Conservation (phyloP, 805 yeast species). For the Suhomyces vadensis region DNA sequence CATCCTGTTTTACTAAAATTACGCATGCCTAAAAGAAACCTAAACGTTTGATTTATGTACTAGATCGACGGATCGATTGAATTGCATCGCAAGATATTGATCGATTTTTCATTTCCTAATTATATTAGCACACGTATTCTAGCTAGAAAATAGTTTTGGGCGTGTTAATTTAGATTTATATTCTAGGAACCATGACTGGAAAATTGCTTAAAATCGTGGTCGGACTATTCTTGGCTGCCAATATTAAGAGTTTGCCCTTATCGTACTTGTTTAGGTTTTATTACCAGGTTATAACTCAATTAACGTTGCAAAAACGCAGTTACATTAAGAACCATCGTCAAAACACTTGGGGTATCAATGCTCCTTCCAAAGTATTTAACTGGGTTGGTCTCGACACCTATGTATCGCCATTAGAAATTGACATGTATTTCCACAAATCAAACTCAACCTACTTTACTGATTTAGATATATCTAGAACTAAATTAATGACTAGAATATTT, state of each 20-base stretch:
- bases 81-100: too few relatives aligned
- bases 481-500: constrained; percentile 56
- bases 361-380: constrained; percentile 38
- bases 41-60: too few relatives aligned
- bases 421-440: constrained; percentile 82
- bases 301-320: constrained; percentile 37
- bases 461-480: constrained; percentile 75
- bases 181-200: background rate
- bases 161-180: too few relatives aligned
- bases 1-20: too few relatives aligned
- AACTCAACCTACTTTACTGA: constrained; percentile 85
- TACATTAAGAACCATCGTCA: constrained; percentile 20
- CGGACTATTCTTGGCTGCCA: constrained; percentile 32
- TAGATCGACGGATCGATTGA: too few relatives aligned
- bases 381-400: constrained; percentile 48
- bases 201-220: background rate
- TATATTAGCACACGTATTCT: too few relatives aligned
- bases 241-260: constrained; percentile 67
- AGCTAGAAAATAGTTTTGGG: too few relatives aligned
- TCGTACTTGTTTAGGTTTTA: constrained; percentile 68
- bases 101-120: too few relatives aligned
- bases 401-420: constrained; percentile 79
- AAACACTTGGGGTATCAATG: constrained; percentile 37
- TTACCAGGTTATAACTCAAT: constrained; percentile 36
- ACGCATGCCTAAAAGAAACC: too few relatives aligned